Evolutionary conservation across 352 stramenopile species (phyloP).

Genomic region (Phytophthora constricta): DNA sequence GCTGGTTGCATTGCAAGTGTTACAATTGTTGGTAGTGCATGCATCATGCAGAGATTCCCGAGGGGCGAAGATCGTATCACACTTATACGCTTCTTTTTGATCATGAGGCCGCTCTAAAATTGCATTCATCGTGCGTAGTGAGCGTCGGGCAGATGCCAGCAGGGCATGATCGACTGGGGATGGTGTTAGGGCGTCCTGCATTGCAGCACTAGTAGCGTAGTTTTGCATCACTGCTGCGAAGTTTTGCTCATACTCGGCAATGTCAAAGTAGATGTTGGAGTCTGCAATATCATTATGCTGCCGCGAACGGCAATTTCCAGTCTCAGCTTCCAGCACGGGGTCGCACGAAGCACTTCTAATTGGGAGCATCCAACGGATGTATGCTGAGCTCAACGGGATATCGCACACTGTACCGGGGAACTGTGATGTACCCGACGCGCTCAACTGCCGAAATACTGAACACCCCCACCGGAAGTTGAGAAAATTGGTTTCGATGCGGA

Average conservation of each 20-base stretch:
- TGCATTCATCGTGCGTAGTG: constrained; percentile 18
- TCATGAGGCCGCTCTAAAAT: constrained; percentile 26
- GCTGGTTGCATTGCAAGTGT: not conserved
- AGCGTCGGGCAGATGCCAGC: constrained; percentile 25
- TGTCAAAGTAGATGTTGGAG: constrained; percentile 48
- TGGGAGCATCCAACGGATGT: constrained; percentile 42
- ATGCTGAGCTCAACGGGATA: constrained; percentile 40
- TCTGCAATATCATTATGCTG: constrained; percentile 11
- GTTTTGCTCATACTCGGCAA: constrained; percentile 43
- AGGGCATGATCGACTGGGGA: constrained; percentile 15
- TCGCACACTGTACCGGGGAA: constrained; percentile 44
- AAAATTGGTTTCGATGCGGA: too few species aligned
- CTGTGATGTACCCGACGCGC: constrained; percentile 25
- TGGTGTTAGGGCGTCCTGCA: constrained; percentile 2
- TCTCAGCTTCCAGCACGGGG: not conserved
- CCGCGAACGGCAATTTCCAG: not conserved
- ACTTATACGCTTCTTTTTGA: constrained; percentile 14
- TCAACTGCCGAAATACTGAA: constrained; percentile 38
- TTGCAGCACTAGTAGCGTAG: constrained; percentile 24
- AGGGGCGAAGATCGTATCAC: constrained; percentile 27
- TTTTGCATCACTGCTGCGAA: constrained; percentile 36
- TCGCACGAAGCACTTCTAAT: not conserved
- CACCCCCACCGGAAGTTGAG: constrained; percentile 7
- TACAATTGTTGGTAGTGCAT: not conserved
- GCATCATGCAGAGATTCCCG: not conserved